Evolutionary conservation across 2,329 filamentous ascomycete genomes (phyloP).

Genomic region (Verticillium isaacii): DNA sequence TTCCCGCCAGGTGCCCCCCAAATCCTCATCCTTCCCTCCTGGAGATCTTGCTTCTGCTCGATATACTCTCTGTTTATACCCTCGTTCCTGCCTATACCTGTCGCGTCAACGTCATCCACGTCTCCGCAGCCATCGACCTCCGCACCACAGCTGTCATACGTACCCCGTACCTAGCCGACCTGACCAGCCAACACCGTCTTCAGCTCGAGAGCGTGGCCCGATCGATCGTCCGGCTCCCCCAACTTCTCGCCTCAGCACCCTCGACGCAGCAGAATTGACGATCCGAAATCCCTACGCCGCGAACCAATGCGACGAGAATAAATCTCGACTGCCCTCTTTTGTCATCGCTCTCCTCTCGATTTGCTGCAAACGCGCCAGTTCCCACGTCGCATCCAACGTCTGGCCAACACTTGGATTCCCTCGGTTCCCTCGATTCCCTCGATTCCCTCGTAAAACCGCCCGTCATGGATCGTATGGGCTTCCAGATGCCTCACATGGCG

Average conservation of each 20-base stretch:
- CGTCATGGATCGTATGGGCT: constrained; percentile 50
- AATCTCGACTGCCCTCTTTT: not conserved
- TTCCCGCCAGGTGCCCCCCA: not conserved
- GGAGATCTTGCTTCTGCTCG: not conserved
- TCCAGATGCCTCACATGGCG: constrained; percentile 52
- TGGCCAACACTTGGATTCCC: not conserved
- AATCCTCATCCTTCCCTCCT: not conserved
- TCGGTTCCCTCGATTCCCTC: not conserved
- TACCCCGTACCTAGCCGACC: not conserved
- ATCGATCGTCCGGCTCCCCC: not conserved
- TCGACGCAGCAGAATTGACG: not conserved
- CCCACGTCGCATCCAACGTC: not conserved
- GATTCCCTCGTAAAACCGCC: not conserved
- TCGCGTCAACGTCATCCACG: constrained; percentile 6
- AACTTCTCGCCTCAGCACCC: not conserved
- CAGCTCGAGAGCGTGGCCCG: not conserved
- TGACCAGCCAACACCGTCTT: not conserved
- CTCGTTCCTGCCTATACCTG: not conserved
- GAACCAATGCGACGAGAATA: not conserved
- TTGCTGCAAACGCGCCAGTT: not conserved
- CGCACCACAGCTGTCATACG: not conserved
- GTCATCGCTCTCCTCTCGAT: not conserved
- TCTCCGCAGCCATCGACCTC: not conserved
- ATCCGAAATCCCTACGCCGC: not conserved
- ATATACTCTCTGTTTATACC: not conserved